phyloP scores from a whole-genome alignment of 495 filamentous ascomycete species.

The Neurospora sp. region DNA sequence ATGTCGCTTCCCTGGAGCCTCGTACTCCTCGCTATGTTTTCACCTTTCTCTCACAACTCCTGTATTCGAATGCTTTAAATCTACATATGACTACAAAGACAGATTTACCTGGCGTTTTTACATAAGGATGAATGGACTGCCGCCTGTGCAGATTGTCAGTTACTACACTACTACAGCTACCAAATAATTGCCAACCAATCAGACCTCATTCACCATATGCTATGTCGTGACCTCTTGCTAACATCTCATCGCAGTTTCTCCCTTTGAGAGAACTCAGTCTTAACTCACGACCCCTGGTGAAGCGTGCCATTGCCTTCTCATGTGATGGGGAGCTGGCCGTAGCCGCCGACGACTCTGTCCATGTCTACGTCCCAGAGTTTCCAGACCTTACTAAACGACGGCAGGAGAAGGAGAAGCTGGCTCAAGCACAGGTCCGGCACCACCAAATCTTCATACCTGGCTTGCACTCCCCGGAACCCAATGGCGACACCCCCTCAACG shows the following conservation, averaged over 20 bases:
- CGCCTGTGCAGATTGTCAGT: not conserved
- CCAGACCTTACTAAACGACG: conserved; percentile 15
- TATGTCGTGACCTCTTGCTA: not conserved
- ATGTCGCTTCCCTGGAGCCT: not conserved
- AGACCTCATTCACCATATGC: not conserved
- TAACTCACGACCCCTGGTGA: conserved; percentile 29
- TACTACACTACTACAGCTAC: not conserved
- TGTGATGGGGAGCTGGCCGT: conserved; percentile 40
- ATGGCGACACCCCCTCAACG: conserved; percentile 1
- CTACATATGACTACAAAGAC: not conserved
- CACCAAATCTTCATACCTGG: conserved; percentile 6
- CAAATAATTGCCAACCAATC: not conserved
- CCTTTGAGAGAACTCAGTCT: conserved; percentile 36
- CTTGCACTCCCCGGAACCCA: conserved; percentile 10
- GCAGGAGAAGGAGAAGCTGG: not conserved
- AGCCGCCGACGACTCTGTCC: conserved; percentile 37
- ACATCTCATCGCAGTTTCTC: conserved; percentile 16
- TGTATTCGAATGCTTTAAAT: not conserved
- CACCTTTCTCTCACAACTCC: not conserved
- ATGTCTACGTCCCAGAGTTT: conserved; percentile 37
- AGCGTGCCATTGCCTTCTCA: conserved; percentile 38
- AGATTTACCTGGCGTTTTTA: not conserved
- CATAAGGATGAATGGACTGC: not conserved
- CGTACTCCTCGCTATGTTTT: not conserved
- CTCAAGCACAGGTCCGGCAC: not conserved